phyloP scores from a whole-genome alignment of 768 basidiomycete genomes.

The Tricholoma hemisulphureum region DNA sequence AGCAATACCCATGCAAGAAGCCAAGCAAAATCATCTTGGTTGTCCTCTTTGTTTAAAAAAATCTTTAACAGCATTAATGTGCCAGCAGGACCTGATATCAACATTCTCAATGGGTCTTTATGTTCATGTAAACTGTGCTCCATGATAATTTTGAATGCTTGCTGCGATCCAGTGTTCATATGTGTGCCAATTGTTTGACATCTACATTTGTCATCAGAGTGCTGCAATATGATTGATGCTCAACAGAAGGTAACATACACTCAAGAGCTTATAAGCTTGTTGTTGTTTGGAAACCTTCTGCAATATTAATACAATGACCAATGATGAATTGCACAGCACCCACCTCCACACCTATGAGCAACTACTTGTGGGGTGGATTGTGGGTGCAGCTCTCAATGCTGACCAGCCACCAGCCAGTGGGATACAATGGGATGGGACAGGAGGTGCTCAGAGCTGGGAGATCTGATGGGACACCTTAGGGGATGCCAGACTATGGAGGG shows the following conservation, averaged over 20 bases:
- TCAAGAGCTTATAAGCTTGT: not conserved
- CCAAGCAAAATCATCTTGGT: constrained; percentile 23
- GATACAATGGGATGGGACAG: no score
- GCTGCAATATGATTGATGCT: not conserved
- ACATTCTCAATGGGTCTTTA: constrained; percentile 29
- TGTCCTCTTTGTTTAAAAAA: constrained; percentile 27
- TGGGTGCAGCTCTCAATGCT: no score
- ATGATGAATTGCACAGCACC: no score
- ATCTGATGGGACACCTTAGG: no score
- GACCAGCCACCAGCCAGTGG: no score
- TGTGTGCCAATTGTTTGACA: constrained; percentile 15
- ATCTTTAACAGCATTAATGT: constrained; percentile 33
- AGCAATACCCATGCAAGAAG: constrained; percentile 39
- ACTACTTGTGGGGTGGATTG: no score
- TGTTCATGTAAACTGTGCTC: constrained; percentile 19
- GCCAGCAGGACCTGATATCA: constrained; percentile 37
- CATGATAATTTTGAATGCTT: constrained; percentile 31
- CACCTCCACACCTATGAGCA: no score
- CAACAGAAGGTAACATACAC: not conserved
- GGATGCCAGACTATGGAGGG: no score
- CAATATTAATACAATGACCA: no score
- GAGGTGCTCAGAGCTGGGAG: no score
- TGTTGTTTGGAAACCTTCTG: not conserved
- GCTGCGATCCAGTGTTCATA: constrained; percentile 31
- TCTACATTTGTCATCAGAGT: not conserved